Conservation (phyloP, 495 filamentous ascomycete species). For the Hyaloscypha finlandica region DNA sequence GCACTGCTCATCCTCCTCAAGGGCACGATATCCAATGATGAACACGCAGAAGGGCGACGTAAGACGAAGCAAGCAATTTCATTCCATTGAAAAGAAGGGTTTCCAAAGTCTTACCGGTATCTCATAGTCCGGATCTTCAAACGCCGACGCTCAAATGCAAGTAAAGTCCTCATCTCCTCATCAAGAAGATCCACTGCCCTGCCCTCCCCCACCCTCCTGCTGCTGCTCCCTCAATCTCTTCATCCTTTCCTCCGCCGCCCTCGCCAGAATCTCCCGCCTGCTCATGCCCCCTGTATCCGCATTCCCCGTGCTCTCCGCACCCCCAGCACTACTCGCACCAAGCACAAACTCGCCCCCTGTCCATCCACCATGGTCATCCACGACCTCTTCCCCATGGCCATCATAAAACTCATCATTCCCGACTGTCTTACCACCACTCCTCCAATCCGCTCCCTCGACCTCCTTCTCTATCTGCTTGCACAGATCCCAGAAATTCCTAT, state of each 20-base stretch:
- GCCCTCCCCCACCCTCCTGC: conserved; percentile 7
- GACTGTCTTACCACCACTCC: conserved; percentile 61
- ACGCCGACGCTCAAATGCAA: conserved; percentile 7
- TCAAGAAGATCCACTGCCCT: conserved; percentile 24
- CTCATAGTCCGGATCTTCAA: not conserved
- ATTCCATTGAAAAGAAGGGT: not conserved
- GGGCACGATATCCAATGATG: not conserved
- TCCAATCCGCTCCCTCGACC: conserved; percentile 80
- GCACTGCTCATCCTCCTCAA: too few species aligned
- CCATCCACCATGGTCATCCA: conserved; percentile 82
- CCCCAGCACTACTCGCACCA: conserved; percentile 51
- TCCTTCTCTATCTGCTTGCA: conserved; percentile 83
- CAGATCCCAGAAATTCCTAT: conserved; percentile 85
- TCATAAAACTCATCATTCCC: conserved; percentile 72
- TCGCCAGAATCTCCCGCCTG: conserved; percentile 72
- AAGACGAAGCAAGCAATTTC: not conserved
- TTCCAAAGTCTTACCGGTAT: not conserved
- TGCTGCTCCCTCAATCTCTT: conserved; percentile 49
- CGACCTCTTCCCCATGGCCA: conserved; percentile 49
- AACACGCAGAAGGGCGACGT: not conserved
- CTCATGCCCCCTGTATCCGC: conserved; percentile 40
- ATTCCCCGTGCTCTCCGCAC: conserved; percentile 34
- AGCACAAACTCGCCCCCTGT: conserved; percentile 84
- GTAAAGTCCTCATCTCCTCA: not conserved
- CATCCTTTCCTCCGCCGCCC: conserved; percentile 72